These are phyloP conservation scores for Russula olivacea DNA, from an alignment of 768 basidiomycete genomes.

Conservation along the genomic window DNA sequence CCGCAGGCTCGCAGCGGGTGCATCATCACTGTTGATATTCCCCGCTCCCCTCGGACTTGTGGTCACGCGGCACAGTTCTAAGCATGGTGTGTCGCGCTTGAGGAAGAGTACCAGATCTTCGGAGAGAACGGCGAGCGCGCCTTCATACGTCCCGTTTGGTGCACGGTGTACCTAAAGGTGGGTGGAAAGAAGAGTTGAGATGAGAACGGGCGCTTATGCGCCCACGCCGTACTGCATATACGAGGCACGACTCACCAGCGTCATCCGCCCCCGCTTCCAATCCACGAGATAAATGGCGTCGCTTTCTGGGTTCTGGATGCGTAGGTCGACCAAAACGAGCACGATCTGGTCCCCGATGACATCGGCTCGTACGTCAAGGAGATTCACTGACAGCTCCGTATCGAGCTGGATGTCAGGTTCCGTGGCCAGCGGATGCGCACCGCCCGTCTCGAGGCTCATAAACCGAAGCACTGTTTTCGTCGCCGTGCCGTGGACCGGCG, in stretches of 20 bases:
- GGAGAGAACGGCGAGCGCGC: slow-evolving; percentile 16
- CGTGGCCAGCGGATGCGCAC: background rate
- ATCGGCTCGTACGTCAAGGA: slow-evolving; percentile 8
- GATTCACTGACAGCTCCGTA: slow-evolving; percentile 4
- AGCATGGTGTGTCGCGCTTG: background rate
- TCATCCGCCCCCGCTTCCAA: slow-evolving; percentile 6
- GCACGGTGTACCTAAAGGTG: slow-evolving; percentile 11
- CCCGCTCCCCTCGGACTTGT: background rate
- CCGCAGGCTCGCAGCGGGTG: background rate
- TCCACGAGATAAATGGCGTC: slow-evolving; percentile 7
- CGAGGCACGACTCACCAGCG: slow-evolving; percentile 3
- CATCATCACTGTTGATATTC: background rate
- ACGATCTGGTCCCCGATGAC: slow-evolving; percentile 5
- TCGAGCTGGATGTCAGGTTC: slow-evolving; percentile 4
- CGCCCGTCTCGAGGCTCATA: slow-evolving; percentile 16
- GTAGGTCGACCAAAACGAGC: slow-evolving; percentile 11
- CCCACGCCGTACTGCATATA: background rate
- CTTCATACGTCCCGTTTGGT: slow-evolving; percentile 16
- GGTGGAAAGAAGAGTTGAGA: background rate
- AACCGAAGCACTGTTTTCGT: slow-evolving; percentile 8
- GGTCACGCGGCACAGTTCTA: slow-evolving; percentile 16
- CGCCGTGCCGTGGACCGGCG: background rate
- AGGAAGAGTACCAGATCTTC: slow-evolving; percentile 14
- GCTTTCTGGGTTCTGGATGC: background rate
- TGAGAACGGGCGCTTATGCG: background rate